A percentile compares a stretch with the other conserved stretches of the same genome.
These are phyloP conservation scores for Croton laevigatus DNA, from an alignment of 441 rosid species.

Conservation along the genomic window DNA sequence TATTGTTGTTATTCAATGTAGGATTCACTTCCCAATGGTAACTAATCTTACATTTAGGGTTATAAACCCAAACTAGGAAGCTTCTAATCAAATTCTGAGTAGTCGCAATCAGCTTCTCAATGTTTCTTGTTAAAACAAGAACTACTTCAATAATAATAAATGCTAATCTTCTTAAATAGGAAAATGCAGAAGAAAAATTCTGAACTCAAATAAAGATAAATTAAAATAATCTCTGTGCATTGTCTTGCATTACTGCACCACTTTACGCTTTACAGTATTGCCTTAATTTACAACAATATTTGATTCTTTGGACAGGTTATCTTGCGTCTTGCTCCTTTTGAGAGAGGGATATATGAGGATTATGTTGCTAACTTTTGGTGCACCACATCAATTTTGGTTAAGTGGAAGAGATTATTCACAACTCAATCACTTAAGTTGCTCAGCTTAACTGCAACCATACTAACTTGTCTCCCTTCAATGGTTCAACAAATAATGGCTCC, in stretches of 20 bases:
- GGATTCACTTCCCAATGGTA: neutral
- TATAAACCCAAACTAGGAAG: neutral
- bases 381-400: conserved; percentile 63
- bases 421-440: conserved; percentile 51
- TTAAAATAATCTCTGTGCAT: neutral
- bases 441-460: conserved; percentile 61
- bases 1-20: too few relatives aligned
- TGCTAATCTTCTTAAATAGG: neutral
- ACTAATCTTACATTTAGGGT: neutral
- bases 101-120: neutral
- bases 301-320: conserved; percentile 53
- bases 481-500: conserved; percentile 76
- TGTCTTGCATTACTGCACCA: neutral
- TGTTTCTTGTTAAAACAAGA: neutral
- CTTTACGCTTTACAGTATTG: neutral
- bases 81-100: neutral
- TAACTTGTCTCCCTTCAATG: conserved; percentile 80
- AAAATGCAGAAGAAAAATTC: neutral
- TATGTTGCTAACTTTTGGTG: conserved; percentile 99
- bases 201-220: neutral
- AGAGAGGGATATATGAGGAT: conserved; percentile 95
- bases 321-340: conserved; percentile 88
- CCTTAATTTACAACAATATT: neutral
- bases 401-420: conserved; percentile 80
- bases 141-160: neutral